Evolutionary conservation across 306 rosid species (phyloP).

Genomic region (Casuarina glauca): DNA sequence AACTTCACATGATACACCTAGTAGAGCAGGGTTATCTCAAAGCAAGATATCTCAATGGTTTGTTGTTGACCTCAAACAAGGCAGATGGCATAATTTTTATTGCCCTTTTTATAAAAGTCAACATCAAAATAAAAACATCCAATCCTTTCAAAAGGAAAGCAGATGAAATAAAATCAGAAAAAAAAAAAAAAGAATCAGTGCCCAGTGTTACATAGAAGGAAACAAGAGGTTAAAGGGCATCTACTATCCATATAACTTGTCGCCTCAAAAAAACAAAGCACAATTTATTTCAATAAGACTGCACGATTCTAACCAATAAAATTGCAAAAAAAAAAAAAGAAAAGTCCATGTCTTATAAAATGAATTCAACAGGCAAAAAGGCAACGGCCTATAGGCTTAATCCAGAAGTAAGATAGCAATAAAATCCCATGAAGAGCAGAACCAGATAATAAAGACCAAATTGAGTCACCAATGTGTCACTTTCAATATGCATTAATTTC

Average conservation of each 20-base stretch:
- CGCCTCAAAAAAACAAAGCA: neutral
- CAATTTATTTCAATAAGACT: neutral
- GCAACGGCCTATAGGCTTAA: neutral
- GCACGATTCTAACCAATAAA: neutral
- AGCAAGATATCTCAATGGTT: neutral
- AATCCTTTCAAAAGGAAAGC: neutral
- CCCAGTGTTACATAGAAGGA: neutral
- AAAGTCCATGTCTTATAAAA: neutral
- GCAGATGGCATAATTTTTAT: neutral
- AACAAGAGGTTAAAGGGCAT: constrained; percentile 3
- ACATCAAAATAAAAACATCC: neutral
- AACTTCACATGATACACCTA: neutral
- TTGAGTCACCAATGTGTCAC: neutral
- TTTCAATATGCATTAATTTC: neutral
- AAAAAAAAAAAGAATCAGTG: neutral
- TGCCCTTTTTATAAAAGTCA: neutral
- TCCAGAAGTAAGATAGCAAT: neutral
- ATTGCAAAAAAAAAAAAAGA: neutral
- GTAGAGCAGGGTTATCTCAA: constrained; percentile 7
- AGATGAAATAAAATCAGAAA: neutral
- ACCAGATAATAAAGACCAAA: neutral
- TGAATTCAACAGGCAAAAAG: neutral
- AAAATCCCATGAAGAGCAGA: neutral
- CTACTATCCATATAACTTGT: neutral
- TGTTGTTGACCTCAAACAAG: neutral